Evolutionary conservation across 129 eudicot genomes (phyloP).

Genomic region (Centaurea solstitialis): DNA sequence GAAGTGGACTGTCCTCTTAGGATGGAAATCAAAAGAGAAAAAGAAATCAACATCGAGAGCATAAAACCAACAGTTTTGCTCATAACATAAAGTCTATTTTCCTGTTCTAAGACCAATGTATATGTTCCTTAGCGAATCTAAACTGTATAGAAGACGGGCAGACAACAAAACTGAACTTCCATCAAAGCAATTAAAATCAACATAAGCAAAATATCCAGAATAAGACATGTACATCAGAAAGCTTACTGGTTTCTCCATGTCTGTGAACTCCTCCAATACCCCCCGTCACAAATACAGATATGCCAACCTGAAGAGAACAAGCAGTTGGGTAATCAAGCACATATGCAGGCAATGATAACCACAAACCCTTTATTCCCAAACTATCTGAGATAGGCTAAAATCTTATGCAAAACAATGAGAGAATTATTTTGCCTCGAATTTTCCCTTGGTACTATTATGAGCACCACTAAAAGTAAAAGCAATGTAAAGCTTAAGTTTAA

Average conservation of each 20-base stretch:
- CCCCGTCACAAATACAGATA: conserved; percentile 88
- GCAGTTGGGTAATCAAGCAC: conserved; percentile 2
- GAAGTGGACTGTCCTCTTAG: neutral
- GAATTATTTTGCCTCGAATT: neutral
- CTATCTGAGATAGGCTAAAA: neutral
- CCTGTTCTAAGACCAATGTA: neutral
- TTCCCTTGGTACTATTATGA: neutral
- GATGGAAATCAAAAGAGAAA: neutral
- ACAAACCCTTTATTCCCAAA: neutral
- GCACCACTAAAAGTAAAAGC: neutral
- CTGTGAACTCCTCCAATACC: conserved; percentile 98
- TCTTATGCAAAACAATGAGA: neutral
- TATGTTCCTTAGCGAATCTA: conserved; percentile 8
- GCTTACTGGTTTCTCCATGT: conserved; percentile 86
- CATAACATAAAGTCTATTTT: neutral
- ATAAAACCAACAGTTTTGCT: neutral
- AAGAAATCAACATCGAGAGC: neutral
- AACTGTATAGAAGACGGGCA: neutral
- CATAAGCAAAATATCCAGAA: neutral
- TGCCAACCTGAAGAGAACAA: conserved; percentile 71
- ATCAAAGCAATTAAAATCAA: neutral
- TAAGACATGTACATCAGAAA: neutral
- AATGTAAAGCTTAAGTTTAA: neutral
- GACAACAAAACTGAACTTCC: neutral
- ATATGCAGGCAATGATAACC: neutral